Percentiles rank a stretch among this genome's conserved stretches.
These are phyloP conservation scores for Mycogone perniciosa DNA, from an alignment of 2,329 filamentous ascomycete species.

Conservation along the genomic window DNA sequence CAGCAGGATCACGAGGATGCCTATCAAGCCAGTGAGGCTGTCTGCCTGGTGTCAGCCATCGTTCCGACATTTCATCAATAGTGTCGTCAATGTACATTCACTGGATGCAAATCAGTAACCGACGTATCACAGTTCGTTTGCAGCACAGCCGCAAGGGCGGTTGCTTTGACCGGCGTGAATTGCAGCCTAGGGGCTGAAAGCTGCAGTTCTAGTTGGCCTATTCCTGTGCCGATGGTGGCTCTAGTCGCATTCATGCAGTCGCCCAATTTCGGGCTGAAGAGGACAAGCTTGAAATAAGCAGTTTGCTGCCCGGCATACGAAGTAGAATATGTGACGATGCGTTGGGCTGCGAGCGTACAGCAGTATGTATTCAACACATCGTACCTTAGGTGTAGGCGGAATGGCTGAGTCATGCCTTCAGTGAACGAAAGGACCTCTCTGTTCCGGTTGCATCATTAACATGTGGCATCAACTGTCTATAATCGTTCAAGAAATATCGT, in stretches of 20 bases:
- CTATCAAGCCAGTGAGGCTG: constrained; percentile 4
- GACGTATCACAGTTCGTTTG: neutral
- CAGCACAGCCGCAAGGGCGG: neutral
- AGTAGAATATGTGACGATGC: no score
- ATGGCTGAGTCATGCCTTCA: no score
- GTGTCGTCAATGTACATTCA: neutral
- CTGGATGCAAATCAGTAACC: constrained; percentile 7
- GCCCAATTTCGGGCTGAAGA: neutral
- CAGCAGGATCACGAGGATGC: constrained; percentile 8
- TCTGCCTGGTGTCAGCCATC: constrained; percentile 10
- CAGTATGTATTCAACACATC: no score
- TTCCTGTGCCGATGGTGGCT: neutral
- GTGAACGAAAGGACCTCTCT: no score
- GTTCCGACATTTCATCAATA: neutral
- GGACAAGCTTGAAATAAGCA: no score
- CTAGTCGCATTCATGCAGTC: constrained; percentile 5
- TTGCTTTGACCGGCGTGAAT: neutral
- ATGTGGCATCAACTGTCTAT: no score
- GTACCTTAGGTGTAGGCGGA: no score
- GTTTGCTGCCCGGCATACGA: no score
- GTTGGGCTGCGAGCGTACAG: no score
- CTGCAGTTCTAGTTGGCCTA: constrained; percentile 7
- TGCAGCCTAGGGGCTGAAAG: constrained; percentile 8
- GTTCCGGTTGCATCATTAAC: no score
- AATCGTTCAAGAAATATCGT: no score